Conservation (phyloP, 441 rosid genomes). For the Gossypium armourianum region DNA sequence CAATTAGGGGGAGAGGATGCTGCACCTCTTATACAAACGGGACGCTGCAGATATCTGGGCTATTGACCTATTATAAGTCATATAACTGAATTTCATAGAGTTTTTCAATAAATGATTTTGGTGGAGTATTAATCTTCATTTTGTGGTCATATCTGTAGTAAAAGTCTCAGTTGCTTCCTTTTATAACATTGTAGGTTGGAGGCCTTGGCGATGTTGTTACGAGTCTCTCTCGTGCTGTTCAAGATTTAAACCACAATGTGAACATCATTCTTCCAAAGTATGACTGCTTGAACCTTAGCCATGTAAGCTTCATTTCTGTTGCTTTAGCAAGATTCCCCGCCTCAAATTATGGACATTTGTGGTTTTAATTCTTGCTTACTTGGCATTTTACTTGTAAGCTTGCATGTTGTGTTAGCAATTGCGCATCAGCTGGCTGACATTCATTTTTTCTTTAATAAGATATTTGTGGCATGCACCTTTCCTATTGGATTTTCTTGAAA, state of each 20-base stretch:
- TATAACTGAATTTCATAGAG: neutral
- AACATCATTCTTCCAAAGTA: slow-evolving; percentile 85
- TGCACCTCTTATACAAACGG: neutral
- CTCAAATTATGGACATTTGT: slow-evolving; percentile 1
- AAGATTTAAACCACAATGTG: slow-evolving; percentile 76
- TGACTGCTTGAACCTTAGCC: slow-evolving; percentile 63
- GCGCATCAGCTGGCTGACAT: neutral
- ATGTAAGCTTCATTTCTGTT: slow-evolving; percentile 50
- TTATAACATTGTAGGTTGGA: slow-evolving; percentile 59
- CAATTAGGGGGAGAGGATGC: neutral
- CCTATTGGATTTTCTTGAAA: neutral
- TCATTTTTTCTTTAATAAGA: neutral
- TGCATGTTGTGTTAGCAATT: neutral
- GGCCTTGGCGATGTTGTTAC: slow-evolving; percentile 96
- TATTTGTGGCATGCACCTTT: neutral
- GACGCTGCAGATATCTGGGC: neutral
- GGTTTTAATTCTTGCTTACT: neutral
- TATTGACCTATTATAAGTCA: neutral
- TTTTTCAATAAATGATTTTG: neutral
- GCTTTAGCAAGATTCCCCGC: slow-evolving; percentile 3
- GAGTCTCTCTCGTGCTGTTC: slow-evolving; percentile 94
- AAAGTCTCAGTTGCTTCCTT: slow-evolving; percentile 2
- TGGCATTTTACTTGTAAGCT: neutral
- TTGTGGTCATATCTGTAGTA: neutral
- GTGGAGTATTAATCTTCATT: neutral